Evolutionary conservation across 176 grass and related monocot species (phyloP), one percentile per base, ranked within the genome.

Genomic region (Lolium perenne): DNA sequence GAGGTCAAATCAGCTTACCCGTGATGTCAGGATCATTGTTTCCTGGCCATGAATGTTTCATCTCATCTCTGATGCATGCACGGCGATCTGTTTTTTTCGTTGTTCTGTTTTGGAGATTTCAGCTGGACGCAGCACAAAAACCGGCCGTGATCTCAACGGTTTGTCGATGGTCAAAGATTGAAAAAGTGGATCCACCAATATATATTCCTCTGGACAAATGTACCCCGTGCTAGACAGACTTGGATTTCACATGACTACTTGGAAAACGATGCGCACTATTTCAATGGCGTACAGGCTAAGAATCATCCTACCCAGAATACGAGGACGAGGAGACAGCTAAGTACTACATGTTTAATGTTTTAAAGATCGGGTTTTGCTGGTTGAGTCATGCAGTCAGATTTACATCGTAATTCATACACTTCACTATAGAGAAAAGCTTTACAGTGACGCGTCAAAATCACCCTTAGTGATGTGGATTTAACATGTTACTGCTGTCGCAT

Each of bases 61-160:
- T 64, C 47, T 76, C 26, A 32, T 53, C 72, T 5, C 49, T 76
- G 43, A 35, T 35, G 46, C 63, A 64, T 84, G 76, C 66, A 79
- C 51, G 65, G 21, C 14, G 80, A 57, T 88, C 74, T 73, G 29
- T 54, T 50, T 35, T 14, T 38, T 63, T 64, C 2, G 54, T 40
- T 57, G 41, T 60, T 46, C 41, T 1, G 17, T 10, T 73, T 76
- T 55, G 35, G 58, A 79, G n/a, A 54, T 80, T 60, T 88, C 74
- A 84, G 74, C 54, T 17, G 6, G 62, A 72, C 46, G 21, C 35
- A 13, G 51, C 55, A 29, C 7, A 62, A 62, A 79, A 74, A 64
- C 11, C 61, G 64, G 64, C 53, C n/a, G 23, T 7, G 71, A 68
- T 75, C 21, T 22, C 71, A 80, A 79, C 54, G 16, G 45, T 63